Percentiles rank a stretch among this genome's conserved stretches.
Conservation (phyloP, 1,284 basidiomycete species). For the Ustilago shanxiensis region DNA sequence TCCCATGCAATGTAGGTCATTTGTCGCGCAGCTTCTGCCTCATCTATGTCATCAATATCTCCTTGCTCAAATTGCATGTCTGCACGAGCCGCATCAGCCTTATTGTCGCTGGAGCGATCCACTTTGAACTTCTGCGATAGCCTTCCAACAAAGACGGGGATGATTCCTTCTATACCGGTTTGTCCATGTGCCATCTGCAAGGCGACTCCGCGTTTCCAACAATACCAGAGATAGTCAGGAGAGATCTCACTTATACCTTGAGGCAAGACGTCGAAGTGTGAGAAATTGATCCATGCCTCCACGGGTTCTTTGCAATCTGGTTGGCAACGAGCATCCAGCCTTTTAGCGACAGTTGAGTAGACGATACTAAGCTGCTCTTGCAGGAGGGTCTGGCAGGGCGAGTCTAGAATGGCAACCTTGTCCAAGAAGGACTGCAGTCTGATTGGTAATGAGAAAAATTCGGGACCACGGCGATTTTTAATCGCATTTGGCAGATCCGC, state of each 20-base stretch:
- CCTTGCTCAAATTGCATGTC: not conserved
- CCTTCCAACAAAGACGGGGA: constrained; percentile 19
- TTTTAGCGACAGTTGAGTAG: not conserved
- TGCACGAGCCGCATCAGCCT: not conserved
- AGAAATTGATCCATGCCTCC: constrained; percentile 14
- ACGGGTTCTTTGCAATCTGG: not conserved
- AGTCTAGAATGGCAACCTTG: not conserved
- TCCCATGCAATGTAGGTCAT: constrained; percentile 20
- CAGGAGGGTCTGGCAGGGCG: not conserved
- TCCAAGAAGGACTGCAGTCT: not conserved
- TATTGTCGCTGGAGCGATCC: not conserved
- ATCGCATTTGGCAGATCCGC: not conserved
- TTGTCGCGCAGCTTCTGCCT: not conserved
- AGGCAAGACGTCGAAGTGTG: constrained; percentile 12
- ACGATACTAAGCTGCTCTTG: not conserved
- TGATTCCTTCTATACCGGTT: constrained; percentile 20
- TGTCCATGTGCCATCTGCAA: constrained; percentile 9
- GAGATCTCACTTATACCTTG: not conserved
- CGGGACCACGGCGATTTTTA: not conserved
- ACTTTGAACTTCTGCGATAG: not conserved
- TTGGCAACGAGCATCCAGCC: not conserved
- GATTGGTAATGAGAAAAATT: not conserved
- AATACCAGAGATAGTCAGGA: constrained; percentile 23
- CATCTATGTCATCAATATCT: not conserved
- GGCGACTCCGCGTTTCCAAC: constrained; percentile 28